Base-by-base conservation (phyloP, 352 stramenopile species). In the Saprolegnia parasitica region DNA sequence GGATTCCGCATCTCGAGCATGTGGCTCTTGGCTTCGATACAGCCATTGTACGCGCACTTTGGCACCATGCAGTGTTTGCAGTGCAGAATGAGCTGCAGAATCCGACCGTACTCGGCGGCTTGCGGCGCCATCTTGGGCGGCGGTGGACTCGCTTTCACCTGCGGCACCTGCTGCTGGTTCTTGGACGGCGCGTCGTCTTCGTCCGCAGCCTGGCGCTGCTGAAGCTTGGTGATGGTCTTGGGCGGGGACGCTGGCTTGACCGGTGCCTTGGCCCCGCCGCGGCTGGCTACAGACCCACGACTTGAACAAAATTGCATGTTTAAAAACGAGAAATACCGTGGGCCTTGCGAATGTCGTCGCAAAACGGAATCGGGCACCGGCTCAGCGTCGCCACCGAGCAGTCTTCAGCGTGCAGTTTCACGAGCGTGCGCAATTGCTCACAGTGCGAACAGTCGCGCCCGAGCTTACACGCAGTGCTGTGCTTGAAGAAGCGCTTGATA, bases 51-150 rank as follows among this genome's bases (percentile, higher is more conserved):
- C 5, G 79, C 70, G 73, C 87, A 93, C 37, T 70, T 62, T 6
- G 75, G 76, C 1, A 73, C 77, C 42, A 76, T 91, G 64, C 87
- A 95, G 54, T 92, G 90, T 23, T 95, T 81, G 0, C 93, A 85
- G 71, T 95, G 87, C 29, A 95, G 65, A 74, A 95, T 93, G 21
- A 95, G 68, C 74, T 95, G 87, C 60, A 95, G 71, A 52, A 95
- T 45, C n/a, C 85, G 84, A 0, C 87, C 87, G 58, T 93, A 95
- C 60, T 95, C 85, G 62, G 88, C 76, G 1, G 84, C 23, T 57
- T 66, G 49, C 8, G 50, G 56, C 2, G 75, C 13, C 13, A 60
- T 40, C 9, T 35, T 40, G 3, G 52, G 73, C 0, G 75, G 73
- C 10, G 60, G 55, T 0, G 68, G 67, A 5, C 67, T 65, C 6